Evolutionary conservation across 2,329 filamentous ascomycete genomes (phyloP), one percentile per base, ranked within the genome.

Genomic region (Fusarium tjaetaba): DNA sequence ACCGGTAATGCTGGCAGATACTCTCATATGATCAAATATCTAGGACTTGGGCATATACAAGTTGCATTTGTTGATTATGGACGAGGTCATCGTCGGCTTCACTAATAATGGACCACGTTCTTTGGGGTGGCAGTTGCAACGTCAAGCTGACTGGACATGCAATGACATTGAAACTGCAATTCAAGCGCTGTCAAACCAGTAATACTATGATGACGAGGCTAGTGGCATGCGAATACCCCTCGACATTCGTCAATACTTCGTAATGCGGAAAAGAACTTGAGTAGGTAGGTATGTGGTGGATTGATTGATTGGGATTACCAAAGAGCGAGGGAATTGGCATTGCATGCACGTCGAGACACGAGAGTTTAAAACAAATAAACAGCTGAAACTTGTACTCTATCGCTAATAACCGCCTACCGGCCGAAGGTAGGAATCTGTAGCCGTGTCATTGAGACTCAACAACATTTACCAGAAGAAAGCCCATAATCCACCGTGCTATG

Each of bases 61-160:
- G 20, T 48, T 69, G 57, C 52, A 64, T 52, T 32, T 36, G 26
- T 60, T 49, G 53, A 56, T 43, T 9, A 30, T 28, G 24, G 30
- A 22, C 9, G 32, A 55, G 70, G 70, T 59, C 73, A 73, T 48
- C 48, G 15, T 70, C 70, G 56, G 56, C 70, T 73, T 48, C 42
- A 61, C 39, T 26, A 62, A 43, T 30, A 41, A 51, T 24, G 52
- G 36, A 32, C 20, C 30, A 24, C 28, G 11, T 43, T 52, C 13
- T 43, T 22, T 15, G 30, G 24, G 36, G 65, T 70, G 24, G 41
- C 43, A 65, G 26, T 64, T 58, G 46, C 41, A 46, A 65, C 59
- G 30, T 16, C 28, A 56, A 42, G 43, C 28, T 70, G 49, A 69
- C 58, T 18, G n/a, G 15, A n/a, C 16, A 30, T 24, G 32, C 20